Conservation (phyloP, 1,139 yeast species). For the Taiozyma sp. region DNA sequence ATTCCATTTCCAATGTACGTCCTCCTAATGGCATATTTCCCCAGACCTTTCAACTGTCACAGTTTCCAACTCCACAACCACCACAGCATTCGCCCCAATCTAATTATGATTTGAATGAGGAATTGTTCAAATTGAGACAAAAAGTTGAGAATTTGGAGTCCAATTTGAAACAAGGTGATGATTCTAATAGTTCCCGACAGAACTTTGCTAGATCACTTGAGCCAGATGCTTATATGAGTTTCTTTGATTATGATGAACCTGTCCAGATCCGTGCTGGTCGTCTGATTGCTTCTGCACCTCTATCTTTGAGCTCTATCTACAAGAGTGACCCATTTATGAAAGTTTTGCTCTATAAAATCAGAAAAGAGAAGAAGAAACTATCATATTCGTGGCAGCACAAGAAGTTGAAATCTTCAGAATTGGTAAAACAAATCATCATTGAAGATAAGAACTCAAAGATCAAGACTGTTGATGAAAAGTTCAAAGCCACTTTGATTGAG, state of each 20-base stretch:
- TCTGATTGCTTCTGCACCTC: constrained; percentile 24
- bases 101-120: neutral
- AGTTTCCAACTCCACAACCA: neutral
- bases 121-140: neutral
- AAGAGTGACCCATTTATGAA: constrained; percentile 42
- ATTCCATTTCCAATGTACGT: neutral
- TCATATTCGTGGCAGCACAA: constrained; percentile 16
- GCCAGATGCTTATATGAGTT: constrained; percentile 15
- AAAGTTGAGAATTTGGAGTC: constrained; percentile 5
- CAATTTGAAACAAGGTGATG: constrained; percentile 1
- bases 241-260: constrained; percentile 24
- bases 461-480: constrained; percentile 19
- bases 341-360: constrained; percentile 26
- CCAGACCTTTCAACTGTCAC: neutral
- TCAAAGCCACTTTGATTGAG: constrained; percentile 27
- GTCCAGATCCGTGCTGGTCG: constrained; percentile 27
- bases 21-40: neutral
- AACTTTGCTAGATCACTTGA: neutral
- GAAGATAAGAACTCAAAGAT: constrained; percentile 13
- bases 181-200: too few relatives aligned
- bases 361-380: constrained; percentile 17
- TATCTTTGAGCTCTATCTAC: constrained; percentile 29
- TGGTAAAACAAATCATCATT: constrained; percentile 19
- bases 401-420: constrained; percentile 24
- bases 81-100: neutral